These are phyloP conservation scores for Bipolaris zeicola DNA, from an alignment of 2,329 filamentous ascomycete genomes.

Conservation along the genomic window DNA sequence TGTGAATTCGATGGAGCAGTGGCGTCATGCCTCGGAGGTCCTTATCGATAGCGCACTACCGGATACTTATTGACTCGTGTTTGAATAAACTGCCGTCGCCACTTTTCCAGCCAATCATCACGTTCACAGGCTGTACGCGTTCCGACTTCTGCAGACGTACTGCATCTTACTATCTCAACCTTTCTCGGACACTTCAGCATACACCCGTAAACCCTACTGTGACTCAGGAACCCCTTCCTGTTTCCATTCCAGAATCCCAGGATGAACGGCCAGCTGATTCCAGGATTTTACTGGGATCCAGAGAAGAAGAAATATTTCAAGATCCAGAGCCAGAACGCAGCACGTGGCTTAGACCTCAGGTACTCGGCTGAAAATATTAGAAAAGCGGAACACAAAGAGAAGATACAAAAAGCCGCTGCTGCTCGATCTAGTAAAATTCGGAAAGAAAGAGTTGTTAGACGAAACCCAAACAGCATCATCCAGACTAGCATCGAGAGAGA, in stretches of 20 bases:
- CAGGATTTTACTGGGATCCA: constrained; percentile 56
- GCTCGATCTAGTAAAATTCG: constrained; percentile 18
- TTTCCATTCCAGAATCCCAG: background rate
- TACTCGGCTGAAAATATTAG: constrained; percentile 51
- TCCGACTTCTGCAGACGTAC: background rate
- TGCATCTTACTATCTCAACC: background rate
- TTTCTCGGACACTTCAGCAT: background rate
- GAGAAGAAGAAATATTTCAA: constrained; percentile 59
- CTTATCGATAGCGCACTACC: constrained; percentile 25
- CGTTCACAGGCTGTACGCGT: background rate
- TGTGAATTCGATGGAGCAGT: constrained; percentile 23
- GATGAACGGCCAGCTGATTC: constrained; percentile 52
- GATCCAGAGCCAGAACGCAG: constrained; percentile 47
- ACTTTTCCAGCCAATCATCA: constrained; percentile 1
- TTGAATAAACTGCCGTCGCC: background rate
- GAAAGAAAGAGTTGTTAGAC: constrained; percentile 34
- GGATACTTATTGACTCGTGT: constrained; percentile 24
- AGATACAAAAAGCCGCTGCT: constrained; percentile 13
- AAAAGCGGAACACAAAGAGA: constrained; percentile 41
- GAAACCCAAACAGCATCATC: constrained; percentile 22
- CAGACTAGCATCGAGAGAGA: constrained; percentile 35
- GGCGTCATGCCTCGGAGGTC: constrained; percentile 32
- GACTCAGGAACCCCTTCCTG: background rate
- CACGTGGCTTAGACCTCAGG: constrained; percentile 41
- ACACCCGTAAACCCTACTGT: background rate